Base-by-base conservation (phyloP, 2,329 filamentous ascomycete species). In the Ceratocystiopsis brevicomis region DNA sequence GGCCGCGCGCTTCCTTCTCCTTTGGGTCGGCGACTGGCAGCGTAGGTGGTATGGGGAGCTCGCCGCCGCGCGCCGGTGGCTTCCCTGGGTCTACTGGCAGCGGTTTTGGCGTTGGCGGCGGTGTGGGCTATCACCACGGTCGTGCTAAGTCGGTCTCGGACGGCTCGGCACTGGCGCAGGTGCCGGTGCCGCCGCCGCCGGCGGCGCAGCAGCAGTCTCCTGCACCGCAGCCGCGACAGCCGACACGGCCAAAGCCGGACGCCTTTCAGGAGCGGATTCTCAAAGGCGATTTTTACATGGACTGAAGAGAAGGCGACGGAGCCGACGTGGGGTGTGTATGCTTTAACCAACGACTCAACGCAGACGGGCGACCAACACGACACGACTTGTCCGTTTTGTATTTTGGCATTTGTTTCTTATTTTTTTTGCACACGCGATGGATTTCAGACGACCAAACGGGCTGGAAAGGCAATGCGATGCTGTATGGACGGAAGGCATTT, bases 231-330 rank as follows among this genome's bases (percentile, higher is more conserved):
- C 63, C 66, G 41, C 63, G 65, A 51, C 61, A 61, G 41, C 54
- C 59, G 41, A 61, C 67, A 53, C 64, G 69, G 35, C 68, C 68
- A 50, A 92, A 88, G 67, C 87, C 88, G 30, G 90, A 98, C 64
- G 81, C 81, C 49, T 90, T 95, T 65, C 87, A 95, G 61, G 90
- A 98, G 69, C 77, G 92, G 52, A 96, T 98, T 54, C 71, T 98
- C 52, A 90, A 94, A 65, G 90, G 88, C 39, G 90, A 98, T 56
- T 96, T 98, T 55, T 90, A 90, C 66, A 95, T 96, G 86, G 87
- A 95, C 57, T 94, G 68, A 68, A 21, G 21, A 21, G 21, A 21
- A 4, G 21, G 8, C 21, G 21, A 21, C 21, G 21, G 8, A 4
- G 21, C 21, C 21, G 21, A 8, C 21, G 21, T 21, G 21, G 21